A percentile compares a stretch with the other conserved stretches of the same genome.
These are phyloP conservation scores for Linum trigynum DNA, from an alignment of 345 rosid genomes.

Conservation along the genomic window DNA sequence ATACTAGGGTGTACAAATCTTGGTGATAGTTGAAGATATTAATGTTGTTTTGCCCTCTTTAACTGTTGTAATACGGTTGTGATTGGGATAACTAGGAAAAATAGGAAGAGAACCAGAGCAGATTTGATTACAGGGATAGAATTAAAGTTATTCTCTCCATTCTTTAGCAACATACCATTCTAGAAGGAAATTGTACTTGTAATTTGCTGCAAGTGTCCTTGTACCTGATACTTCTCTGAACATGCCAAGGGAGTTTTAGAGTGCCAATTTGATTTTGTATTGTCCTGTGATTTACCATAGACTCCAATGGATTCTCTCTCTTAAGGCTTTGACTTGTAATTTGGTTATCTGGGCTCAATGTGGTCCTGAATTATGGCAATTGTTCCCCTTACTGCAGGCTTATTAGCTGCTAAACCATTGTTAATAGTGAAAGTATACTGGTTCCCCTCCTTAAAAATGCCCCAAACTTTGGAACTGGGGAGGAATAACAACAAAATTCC, in stretches of 20 bases:
- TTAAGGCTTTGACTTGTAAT: not conserved
- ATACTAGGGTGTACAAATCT: conserved; percentile 63
- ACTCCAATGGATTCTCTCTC: too few relatives aligned
- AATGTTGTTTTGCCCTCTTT: conserved; percentile 62
- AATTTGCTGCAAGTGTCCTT: too few relatives aligned
- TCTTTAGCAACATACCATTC: too few relatives aligned
- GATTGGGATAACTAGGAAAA: conserved; percentile 68
- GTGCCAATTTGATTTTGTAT: not conserved
- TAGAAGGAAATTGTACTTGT: too few relatives aligned
- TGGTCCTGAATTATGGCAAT: not conserved
- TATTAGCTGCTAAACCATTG: not conserved
- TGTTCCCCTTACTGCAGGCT: not conserved
- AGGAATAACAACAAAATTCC: conserved; percentile 28
- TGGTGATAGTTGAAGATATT: conserved; percentile 86
- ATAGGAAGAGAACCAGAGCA: conserved; percentile 66
- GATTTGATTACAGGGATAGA: conserved; percentile 75
- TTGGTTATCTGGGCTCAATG: not conserved
- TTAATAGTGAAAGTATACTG: not conserved
- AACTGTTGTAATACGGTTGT: conserved; percentile 82
- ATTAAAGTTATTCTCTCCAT: conserved; percentile 34
- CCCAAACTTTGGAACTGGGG: conserved; percentile 17
- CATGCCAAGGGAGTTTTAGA: too few relatives aligned
- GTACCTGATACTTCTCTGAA: too few relatives aligned
- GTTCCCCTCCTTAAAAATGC: conserved; percentile 10
- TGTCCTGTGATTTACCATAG: too few relatives aligned